Percentiles rank a stretch among this genome's conserved stretches.
Conservation (phyloP, 148 eudicot genomes). For the Oxyria digyna region DNA sequence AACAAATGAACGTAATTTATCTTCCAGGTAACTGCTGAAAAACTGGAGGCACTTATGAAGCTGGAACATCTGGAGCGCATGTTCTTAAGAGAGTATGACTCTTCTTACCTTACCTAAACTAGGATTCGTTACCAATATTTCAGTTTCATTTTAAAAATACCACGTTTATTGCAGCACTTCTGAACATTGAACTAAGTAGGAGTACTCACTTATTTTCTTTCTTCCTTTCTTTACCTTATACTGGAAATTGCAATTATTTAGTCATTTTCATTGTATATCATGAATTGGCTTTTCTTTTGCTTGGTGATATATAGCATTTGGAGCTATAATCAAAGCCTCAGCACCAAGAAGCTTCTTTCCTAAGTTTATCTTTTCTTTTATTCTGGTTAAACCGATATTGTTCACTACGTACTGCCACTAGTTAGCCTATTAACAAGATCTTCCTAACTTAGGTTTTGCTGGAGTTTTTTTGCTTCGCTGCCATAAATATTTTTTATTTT, state of each 20-base stretch:
- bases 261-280: not conserved
- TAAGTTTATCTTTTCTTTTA: not conserved
- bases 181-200: not conserved
- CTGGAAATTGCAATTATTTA: not conserved
- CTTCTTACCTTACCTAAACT: not conserved
- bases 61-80: conserved; percentile 67
- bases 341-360: not conserved
- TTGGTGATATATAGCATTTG: not conserved
- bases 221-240: not conserved
- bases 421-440: not conserved
- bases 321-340: not conserved
- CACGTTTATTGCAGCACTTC: not conserved
- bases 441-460: not conserved
- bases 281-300: not conserved
- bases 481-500: not conserved
- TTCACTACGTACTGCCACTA: not conserved
- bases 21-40: conserved; percentile 72
- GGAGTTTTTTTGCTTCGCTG: not conserved
- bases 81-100: conserved; percentile 52
- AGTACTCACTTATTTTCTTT: not conserved
- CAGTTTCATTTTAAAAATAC: not conserved
- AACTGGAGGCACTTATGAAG: conserved; percentile 88
- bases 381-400: not conserved
- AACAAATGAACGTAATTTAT: not conserved
- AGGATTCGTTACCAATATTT: not conserved